Evolutionary conservation across 1,139 yeast species (phyloP).

Genomic region (Geotrichum histeridarum): DNA sequence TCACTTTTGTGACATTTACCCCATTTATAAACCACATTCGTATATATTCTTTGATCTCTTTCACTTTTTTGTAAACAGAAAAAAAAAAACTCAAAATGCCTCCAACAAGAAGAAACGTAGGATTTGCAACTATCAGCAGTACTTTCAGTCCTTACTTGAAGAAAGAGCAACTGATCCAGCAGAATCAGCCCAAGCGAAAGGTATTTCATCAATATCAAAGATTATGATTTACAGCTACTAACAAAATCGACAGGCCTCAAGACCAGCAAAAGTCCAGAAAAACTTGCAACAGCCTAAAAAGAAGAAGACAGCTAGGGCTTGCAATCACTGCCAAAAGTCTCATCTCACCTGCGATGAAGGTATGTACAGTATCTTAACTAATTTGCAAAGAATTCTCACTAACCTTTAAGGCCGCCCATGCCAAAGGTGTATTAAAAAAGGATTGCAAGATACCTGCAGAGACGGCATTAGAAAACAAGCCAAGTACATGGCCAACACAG

Average conservation of each 20-base stretch:
- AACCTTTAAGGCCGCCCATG: conserved; percentile 84
- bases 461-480: conserved; percentile 86
- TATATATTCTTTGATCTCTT: too few species aligned
- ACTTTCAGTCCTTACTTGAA: conserved; percentile 10
- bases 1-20: too few species aligned
- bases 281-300: conserved; percentile 13
- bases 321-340: conserved; percentile 81
- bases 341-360: conserved; percentile 90
- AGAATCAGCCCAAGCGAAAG: conserved; percentile 6
- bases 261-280: conserved; percentile 2
- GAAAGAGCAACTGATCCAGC: conserved; percentile 4
- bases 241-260: neutral
- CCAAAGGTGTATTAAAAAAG: conserved; percentile 63
- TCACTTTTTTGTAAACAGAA: too few species aligned
- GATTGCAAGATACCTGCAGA: conserved; percentile 56
- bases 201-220: neutral
- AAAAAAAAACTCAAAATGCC: neutral
- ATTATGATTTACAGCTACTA: neutral
- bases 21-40: too few species aligned
- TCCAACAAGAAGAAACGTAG: conserved; percentile 1
- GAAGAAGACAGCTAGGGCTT: conserved; percentile 73
- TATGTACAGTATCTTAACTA: too few species aligned
- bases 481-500: conserved; percentile 53
- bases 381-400: too few species aligned
- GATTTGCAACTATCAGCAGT: conserved; percentile 7